Percentiles rank a stretch among this genome's conserved stretches.
Evolutionary conservation across 1,139 yeast species (phyloP).

Genomic region (Scheffersomyces quercinus): DNA sequence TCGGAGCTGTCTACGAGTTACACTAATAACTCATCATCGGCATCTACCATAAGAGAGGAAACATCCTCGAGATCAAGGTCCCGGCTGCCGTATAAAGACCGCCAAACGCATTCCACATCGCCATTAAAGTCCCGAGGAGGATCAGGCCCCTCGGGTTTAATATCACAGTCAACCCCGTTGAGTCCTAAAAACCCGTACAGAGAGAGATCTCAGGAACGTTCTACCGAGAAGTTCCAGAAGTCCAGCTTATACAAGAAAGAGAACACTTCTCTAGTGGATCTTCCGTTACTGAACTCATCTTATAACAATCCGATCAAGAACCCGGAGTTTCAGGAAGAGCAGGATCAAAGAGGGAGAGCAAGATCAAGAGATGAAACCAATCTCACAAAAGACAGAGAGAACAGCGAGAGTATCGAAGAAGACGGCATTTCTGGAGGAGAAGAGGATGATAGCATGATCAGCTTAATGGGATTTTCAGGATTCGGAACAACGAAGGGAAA

Average conservation of each 20-base stretch:
- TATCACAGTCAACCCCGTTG: conserved; percentile 1
- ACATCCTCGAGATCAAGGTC: conserved; percentile 20
- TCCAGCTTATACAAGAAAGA: conserved; percentile 17
- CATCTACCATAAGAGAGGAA: conserved; percentile 1
- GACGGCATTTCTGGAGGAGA: conserved; percentile 16
- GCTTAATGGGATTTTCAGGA: conserved; percentile 66
- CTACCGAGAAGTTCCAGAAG: conserved; percentile 16
- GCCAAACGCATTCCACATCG: conserved; percentile 3
- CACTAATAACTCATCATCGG: not conserved
- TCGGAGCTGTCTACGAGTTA: not conserved
- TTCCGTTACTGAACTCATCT: conserved; percentile 20
- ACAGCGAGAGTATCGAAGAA: conserved; percentile 5
- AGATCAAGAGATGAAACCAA: conserved; percentile 16
- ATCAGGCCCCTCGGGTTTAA: not conserved
- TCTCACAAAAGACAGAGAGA: conserved; percentile 6
- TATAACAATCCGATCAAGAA: conserved; percentile 11
- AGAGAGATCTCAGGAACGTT: conserved; percentile 16
- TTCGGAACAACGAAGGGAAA: conserved; percentile 64
- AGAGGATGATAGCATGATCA: conserved; percentile 24
- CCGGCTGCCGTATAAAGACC: conserved; percentile 19
- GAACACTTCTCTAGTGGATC: conserved; percentile 14
- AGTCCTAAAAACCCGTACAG: conserved; percentile 8
- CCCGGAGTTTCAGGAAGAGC: conserved; percentile 15
- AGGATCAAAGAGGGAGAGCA: conserved; percentile 27
- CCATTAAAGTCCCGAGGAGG: conserved; percentile 2